A percentile compares a stretch with the other conserved stretches of the same genome.
Conservation (phyloP, 257 asterid species). For the Scutellaria barbata region DNA sequence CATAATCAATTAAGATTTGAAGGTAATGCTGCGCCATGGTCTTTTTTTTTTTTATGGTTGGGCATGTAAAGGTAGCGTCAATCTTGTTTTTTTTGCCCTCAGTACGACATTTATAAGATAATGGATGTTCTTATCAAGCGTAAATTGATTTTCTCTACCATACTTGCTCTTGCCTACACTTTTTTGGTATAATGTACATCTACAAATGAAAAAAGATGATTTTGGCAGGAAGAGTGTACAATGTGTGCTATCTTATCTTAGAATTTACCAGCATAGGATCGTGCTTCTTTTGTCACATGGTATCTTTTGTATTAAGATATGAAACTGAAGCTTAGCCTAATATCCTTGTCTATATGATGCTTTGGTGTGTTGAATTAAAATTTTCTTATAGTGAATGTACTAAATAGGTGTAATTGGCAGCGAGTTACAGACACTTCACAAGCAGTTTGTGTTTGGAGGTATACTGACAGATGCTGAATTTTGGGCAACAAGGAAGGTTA, state of each 20-base stretch:
- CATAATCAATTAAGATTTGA: slow-evolving; percentile 17
- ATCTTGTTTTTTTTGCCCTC: background rate
- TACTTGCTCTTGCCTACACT: slow-evolving; percentile 13
- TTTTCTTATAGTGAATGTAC: slow-evolving; percentile 40
- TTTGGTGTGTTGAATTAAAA: slow-evolving; percentile 32
- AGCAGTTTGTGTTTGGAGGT: slow-evolving; percentile 81
- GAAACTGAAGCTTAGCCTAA: slow-evolving; percentile 17
- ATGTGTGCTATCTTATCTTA: background rate
- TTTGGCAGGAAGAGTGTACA: no score
- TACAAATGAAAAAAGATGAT: no score
- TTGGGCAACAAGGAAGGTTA: slow-evolving; percentile 97
- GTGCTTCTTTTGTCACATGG: slow-evolving; percentile 17
- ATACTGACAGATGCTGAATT: slow-evolving; percentile 89
- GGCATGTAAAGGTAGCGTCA: slow-evolving; percentile 13
- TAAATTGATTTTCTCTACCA: slow-evolving; percentile 6
- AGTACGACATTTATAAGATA: background rate
- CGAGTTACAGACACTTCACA: slow-evolving; percentile 88
- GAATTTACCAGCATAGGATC: background rate
- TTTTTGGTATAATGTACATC: no score
- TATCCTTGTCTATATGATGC: slow-evolving; percentile 29
- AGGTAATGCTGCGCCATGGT: background rate
- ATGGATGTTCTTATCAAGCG: background rate
- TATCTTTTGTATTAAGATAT: slow-evolving; percentile 6
- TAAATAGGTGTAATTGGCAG: slow-evolving; percentile 69
- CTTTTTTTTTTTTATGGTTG: slow-evolving; percentile 1